phyloP scores from a whole-genome alignment of 1,284 basidiomycete species.

The Tylopilus sp. region DNA sequence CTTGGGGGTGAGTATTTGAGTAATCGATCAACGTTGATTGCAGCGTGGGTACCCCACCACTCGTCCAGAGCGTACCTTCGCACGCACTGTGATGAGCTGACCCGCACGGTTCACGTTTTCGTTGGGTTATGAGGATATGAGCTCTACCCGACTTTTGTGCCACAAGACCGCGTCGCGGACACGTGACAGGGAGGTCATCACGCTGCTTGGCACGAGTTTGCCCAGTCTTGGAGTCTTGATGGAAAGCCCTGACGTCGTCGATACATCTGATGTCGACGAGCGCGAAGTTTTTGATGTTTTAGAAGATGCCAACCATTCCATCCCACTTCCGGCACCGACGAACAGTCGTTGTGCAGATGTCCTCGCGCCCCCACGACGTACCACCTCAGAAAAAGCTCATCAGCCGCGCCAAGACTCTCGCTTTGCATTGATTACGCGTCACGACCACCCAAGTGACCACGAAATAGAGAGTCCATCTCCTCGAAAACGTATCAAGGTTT shows the following conservation, averaged over 20 bases:
- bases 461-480: slow-evolving; percentile 22
- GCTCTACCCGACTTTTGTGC: too few species aligned
- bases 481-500: slow-evolving; percentile 32
- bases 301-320: neutral
- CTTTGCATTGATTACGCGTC: neutral
- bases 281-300: slow-evolving; percentile 36
- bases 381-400: neutral
- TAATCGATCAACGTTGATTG: too few species aligned
- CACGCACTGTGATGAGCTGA: too few species aligned
- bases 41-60: too few species aligned
- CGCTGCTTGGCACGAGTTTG: neutral
- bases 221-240: slow-evolving; percentile 15
- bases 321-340: neutral
- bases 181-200: slow-evolving; percentile 21
- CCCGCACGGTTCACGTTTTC: too few species aligned
- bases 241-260: slow-evolving; percentile 45
- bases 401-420: neutral
- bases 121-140: too few species aligned
- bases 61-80: too few species aligned
- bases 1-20: too few species aligned
- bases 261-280: slow-evolving; percentile 59
- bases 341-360: neutral
- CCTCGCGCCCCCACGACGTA: slow-evolving; percentile 3
- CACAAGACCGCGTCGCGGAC: slow-evolving; percentile 11
- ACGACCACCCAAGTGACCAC: slow-evolving; percentile 3